These are phyloP conservation scores for Trypanosoma caninum DNA, from an alignment of 208 protist species.

Conservation along the genomic window DNA sequence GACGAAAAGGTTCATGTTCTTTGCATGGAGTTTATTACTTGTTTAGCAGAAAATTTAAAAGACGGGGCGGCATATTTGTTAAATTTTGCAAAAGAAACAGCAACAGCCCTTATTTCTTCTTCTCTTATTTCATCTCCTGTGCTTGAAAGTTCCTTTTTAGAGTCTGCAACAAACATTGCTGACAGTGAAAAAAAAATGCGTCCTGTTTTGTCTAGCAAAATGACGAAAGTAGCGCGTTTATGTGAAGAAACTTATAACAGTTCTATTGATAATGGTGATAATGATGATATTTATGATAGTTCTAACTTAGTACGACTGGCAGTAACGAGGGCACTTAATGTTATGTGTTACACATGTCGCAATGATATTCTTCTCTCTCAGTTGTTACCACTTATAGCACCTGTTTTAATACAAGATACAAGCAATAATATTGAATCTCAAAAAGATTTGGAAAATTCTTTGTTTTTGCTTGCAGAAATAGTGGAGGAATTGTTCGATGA, in stretches of 20 bases:
- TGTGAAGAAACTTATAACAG: too few relatives aligned
- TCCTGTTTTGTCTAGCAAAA: not conserved
- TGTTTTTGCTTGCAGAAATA: conserved; percentile 40
- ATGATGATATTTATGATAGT: conserved; percentile 1
- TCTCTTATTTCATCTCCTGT: not conserved
- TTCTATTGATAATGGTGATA: not conserved
- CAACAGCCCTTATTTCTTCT: conserved; percentile 4
- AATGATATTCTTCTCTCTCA: conserved; percentile 13
- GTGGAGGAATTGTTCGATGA: conserved; percentile 30
- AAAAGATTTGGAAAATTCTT: conserved; percentile 19
- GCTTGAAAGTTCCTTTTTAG: not conserved
- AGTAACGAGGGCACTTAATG: conserved; percentile 17
- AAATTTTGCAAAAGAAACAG: not conserved
- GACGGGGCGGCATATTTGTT: not conserved
- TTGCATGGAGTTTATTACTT: conserved; percentile 17
- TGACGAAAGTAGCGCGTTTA: not conserved
- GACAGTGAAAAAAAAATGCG: conserved; percentile 3
- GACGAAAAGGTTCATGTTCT: conserved; percentile 1
- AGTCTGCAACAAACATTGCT: conserved; percentile 2
- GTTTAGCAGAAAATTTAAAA: not conserved
- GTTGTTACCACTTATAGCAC: conserved; percentile 6
- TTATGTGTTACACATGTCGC: conserved; percentile 23
- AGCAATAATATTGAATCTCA: not conserved
- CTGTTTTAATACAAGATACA: not conserved
- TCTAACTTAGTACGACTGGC: conserved; percentile 5